Evolutionary conservation across 495 filamentous ascomycete genomes (phyloP).

Genomic region (Penicillium cosmopolitanum): DNA sequence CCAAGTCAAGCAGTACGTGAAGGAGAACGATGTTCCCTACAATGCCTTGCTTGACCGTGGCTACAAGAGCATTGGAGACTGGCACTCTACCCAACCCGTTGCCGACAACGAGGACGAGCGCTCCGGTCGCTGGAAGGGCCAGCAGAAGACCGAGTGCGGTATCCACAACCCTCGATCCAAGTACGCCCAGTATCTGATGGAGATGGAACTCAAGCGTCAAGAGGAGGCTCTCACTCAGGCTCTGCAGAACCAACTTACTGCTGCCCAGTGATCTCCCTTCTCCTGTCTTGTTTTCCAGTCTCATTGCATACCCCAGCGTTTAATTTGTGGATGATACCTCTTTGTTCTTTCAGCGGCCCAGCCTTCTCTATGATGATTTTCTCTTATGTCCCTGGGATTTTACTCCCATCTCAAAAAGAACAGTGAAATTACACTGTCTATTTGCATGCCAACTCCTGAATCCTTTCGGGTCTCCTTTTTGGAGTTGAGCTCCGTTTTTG

Average conservation of each 20-base stretch:
- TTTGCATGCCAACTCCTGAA: conserved; percentile 7
- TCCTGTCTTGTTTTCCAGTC: conserved; percentile 13
- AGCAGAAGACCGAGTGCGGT: conserved; percentile 93
- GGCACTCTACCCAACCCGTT: conserved; percentile 94
- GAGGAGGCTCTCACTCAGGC: conserved; percentile 59
- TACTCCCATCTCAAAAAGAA: conserved; percentile 10
- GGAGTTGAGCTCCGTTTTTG: conserved; percentile 18
- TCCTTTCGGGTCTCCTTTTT: conserved; percentile 9
- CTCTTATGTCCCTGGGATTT: conserved; percentile 2
- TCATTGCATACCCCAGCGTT: conserved; percentile 29
- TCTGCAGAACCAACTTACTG: conserved; percentile 40
- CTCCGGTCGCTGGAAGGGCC: conserved; percentile 96
- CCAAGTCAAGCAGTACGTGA: conserved; percentile 86
- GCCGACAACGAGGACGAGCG: conserved; percentile 92
- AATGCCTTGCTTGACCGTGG: conserved; percentile 87
- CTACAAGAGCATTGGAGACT: conserved; percentile 97
- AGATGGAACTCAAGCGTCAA: conserved; percentile 73
- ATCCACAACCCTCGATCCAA: conserved; percentile 96
- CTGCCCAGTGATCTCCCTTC: conserved; percentile 30
- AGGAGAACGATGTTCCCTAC: conserved; percentile 86
- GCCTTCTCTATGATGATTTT: conserved; percentile 13
- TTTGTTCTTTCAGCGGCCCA: conserved; percentile 15
- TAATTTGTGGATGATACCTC: conserved; percentile 26
- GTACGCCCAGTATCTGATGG: conserved; percentile 81
- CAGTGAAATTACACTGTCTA: conserved; percentile 10